Base-by-base conservation (phyloP, 495 filamentous ascomycete genomes). In the Elasticomyces elasticus region DNA sequence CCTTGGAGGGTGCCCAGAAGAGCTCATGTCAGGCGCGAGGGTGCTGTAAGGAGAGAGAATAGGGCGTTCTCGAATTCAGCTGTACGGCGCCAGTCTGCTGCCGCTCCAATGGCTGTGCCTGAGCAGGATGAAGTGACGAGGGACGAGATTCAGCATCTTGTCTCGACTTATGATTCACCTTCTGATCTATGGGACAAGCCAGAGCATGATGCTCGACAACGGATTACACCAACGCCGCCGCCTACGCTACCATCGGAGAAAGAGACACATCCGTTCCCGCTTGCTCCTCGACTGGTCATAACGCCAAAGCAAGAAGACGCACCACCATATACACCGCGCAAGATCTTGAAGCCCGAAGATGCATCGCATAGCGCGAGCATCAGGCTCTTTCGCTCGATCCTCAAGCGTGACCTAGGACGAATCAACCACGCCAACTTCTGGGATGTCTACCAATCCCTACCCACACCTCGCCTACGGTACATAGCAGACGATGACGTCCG, bases 381-480 rank as follows among this genome's bases (percentile, higher is more conserved):
- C 12, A 1, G 17, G 9, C 15, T 37, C 62, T 61, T 83, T 6
- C 51, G 66, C 38, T 54, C 58, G 31, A 68, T 85, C 24, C 49
- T 78, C 5, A 47, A 59, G 10, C 24, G 35, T 24, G 42, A 64
- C 75, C 44, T 42, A 22, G 56, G 51, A 19, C 51, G 66, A 0
- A 72, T 68, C 47, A 70, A 79, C 2, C 79, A 78, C 25, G 71
- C 78, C 33, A 64, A 76, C 31, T 63, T 87, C 19, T 87, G 79
- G 61, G 58, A 72, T 37, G 63, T 77, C 4, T 90, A 89, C 67
- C 71, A 71, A 59, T 64, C 70, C 11, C 71, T 89, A 12, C 83
- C 83, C 15, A 54, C 63, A 2, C 88, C 86, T 0, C 80, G 86
- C 27, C 73, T 86, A n/a, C 68, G 78, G 2, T 76, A 82, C 51